Evolutionary conservation across 2,329 filamentous ascomycete species (phyloP).

Genomic region (Aspergillus aculeatinus): DNA sequence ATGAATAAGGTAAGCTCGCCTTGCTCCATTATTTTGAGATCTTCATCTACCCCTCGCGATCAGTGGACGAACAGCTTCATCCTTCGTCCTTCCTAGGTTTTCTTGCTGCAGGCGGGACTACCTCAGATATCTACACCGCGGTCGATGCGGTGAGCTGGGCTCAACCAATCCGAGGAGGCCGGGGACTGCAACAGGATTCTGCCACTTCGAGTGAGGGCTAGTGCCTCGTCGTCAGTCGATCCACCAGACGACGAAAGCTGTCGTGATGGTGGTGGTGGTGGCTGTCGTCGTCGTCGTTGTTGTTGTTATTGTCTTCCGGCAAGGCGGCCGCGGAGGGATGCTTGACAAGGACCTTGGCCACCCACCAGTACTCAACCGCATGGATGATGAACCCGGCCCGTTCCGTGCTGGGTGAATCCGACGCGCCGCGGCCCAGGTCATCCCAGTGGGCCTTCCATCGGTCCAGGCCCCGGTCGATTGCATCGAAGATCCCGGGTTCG

Average conservation of each 20-base stretch:
- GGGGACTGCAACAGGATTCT: too few relatives aligned
- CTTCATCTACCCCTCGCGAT: too few relatives aligned
- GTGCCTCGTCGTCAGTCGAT: neutral
- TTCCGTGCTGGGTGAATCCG: neutral
- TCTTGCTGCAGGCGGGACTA: too few relatives aligned
- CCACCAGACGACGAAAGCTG: neutral
- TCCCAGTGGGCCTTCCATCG: slow-evolving; percentile 1
- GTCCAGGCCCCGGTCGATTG: neutral
- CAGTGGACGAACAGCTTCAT: too few relatives aligned
- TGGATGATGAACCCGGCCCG: slow-evolving; percentile 2
- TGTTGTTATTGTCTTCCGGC: neutral
- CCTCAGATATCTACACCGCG: too few relatives aligned
- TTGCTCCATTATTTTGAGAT: too few relatives aligned
- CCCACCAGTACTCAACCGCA: neutral
- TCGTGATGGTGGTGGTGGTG: neutral
- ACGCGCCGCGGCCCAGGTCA: neutral
- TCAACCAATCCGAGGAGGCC: too few relatives aligned
- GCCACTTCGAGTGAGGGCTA: too few relatives aligned
- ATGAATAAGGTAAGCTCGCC: too few relatives aligned
- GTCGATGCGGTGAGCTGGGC: too few relatives aligned
- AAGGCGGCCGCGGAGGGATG: neutral
- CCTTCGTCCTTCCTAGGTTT: too few relatives aligned
- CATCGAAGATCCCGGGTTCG: neutral
- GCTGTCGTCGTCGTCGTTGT: too few relatives aligned
- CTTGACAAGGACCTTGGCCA: neutral